Conservation (phyloP, 1,284 basidiomycete species). For the Erythrobasidium hasegawianum region DNA sequence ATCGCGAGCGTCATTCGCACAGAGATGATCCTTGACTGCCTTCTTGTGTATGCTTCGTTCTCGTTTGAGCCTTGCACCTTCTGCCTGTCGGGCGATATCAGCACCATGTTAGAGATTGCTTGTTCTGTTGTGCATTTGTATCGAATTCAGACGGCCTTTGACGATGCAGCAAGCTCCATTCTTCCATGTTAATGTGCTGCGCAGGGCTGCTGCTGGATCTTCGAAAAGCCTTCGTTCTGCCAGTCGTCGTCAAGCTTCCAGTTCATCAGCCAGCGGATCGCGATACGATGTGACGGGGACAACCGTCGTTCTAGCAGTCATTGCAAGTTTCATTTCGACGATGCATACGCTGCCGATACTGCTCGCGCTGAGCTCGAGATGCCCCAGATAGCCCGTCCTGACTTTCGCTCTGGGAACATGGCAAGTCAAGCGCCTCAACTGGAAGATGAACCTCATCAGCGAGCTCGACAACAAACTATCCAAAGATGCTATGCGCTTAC, state of each 20-base stretch:
- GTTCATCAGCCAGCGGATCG: not conserved
- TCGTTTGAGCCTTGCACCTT: too few species aligned
- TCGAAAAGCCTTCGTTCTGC: not conserved
- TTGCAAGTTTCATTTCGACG: too few species aligned
- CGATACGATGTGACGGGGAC: constrained; percentile 32
- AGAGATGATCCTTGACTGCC: too few species aligned
- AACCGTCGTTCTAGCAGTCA: constrained; percentile 23
- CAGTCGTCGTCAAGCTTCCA: not conserved
- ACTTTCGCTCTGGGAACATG: constrained; percentile 89
- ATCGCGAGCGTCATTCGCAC: too few species aligned
- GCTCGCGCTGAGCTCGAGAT: not conserved
- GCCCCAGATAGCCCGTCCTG: constrained; percentile 61
- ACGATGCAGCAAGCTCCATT: not conserved
- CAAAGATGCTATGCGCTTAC: constrained; percentile 72
- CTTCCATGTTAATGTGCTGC: not conserved
- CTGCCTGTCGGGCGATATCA: too few species aligned
- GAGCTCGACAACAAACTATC: constrained; percentile 88
- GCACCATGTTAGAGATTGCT: too few species aligned
- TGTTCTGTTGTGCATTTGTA: too few species aligned
- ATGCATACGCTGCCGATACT: too few species aligned
- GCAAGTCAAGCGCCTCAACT: constrained; percentile 84
- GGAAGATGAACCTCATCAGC: constrained; percentile 92
- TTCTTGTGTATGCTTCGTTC: too few species aligned
- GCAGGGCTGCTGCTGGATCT: not conserved
- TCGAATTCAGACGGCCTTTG: too few species aligned